Evolutionary conservation across 768 basidiomycete genomes (phyloP), one percentile per base, ranked within the genome.

Genomic region (Jaapia argillacea): DNA sequence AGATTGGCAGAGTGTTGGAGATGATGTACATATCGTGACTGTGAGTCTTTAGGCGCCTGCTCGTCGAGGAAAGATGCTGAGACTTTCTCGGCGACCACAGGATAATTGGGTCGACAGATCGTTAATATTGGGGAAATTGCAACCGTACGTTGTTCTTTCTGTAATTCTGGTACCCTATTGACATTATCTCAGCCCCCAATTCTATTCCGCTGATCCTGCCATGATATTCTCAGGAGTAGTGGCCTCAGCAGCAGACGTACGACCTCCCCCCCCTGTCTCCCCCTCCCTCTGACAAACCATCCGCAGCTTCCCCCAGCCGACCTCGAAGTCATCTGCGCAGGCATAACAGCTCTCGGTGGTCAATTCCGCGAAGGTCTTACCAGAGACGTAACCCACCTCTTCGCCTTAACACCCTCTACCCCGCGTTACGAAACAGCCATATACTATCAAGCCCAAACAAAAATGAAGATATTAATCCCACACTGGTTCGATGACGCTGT

Each of bases 401-500:
- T 93, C 51, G 77, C 78, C 24, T 60, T 81, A 25, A 61, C 66
- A 42, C 40, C 55, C 0, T 65, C 66, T 2, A 76, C 76, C 4
- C 50, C 46, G 42, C 60, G 71, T 56, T 72, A 70, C 53, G 56
- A 64, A 24, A 68, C 64, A 2, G 70, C 72, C 24, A 63, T 82
- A 49, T 75, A 81, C 49, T 79, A 73, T 58, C 71, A 76, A 41
- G 59, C 72, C 3, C 63, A 71, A 39, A 79, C 78, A 0, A 61
- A 67, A 6, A 73, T 92, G 53, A 75, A 71, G 40, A 66, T 90
- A 6, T 54, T 96, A n/a, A 70, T 90, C 0, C 92, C 91, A 0
- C 87, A 92, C 49, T 96, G 92, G 91, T 92, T 92, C 47, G 86
- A 92, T 51, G 88, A 91, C 50, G 71, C 72, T 2, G 70, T 85